Evolutionary conservation across 2,329 filamentous ascomycete genomes (phyloP).

Genomic region (Arthrobotrys conoides): DNA sequence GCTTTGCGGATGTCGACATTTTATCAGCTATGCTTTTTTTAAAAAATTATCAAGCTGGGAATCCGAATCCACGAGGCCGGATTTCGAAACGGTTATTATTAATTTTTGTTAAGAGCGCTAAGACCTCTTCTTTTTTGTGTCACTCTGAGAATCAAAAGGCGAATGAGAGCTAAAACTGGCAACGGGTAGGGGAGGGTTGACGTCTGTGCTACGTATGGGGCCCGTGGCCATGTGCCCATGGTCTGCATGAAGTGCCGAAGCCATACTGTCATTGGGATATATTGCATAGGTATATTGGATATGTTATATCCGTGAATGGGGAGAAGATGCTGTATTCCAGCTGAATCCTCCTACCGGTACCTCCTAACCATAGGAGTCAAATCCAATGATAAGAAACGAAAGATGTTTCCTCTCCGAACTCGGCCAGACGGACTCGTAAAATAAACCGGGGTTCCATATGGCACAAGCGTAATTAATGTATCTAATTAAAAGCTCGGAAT

Average conservation of each 20-base stretch:
- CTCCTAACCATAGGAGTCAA: neutral
- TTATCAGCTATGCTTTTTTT: neutral
- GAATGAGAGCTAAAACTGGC: conserved; percentile 36
- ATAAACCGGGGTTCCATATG: neutral
- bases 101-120: conserved; percentile 28
- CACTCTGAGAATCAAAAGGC: conserved; percentile 26
- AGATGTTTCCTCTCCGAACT: conserved; percentile 6
- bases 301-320: conserved; percentile 7
- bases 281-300: neutral
- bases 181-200: conserved; percentile 22
- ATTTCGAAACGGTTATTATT: conserved; percentile 23
- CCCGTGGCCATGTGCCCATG: neutral
- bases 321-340: neutral
- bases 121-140: conserved; percentile 31
- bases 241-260: conserved; percentile 27
- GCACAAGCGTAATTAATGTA: neutral
- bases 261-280: conserved; percentile 15
- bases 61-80: neutral
- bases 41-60: neutral
- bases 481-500: conserved; percentile 13
- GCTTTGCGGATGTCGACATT: conserved; percentile 20
- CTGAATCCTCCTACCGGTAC: neutral
- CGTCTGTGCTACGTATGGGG: conserved; percentile 43
- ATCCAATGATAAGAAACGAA: neutral
- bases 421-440: neutral